Percentiles rank a stretch among this genome's conserved stretches.
phyloP scores from a whole-genome alignment of 345 rosid genomes.

The Acer saccharum region DNA sequence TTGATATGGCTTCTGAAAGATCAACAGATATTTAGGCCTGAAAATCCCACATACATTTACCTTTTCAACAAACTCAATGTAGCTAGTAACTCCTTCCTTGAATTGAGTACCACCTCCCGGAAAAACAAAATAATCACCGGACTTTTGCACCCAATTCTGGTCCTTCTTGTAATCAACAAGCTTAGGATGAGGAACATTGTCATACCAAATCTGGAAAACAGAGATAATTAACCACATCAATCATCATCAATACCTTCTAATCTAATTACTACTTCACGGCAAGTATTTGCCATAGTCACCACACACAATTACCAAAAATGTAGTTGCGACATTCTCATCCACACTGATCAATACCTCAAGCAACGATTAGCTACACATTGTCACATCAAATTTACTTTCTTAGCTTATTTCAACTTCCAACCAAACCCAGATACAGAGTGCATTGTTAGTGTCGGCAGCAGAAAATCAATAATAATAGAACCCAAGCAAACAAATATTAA shows the following conservation, averaged over 20 bases:
- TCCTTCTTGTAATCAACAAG: slow-evolving; percentile 96
- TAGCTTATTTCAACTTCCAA: no score
- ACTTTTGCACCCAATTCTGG: slow-evolving; percentile 83
- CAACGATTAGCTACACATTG: not conserved
- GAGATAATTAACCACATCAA: slow-evolving; percentile 1
- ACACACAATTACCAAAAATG: not conserved
- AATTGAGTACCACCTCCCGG: slow-evolving; percentile 99
- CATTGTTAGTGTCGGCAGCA: no score
- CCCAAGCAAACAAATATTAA: no score
- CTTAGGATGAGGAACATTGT: slow-evolving; percentile 91
- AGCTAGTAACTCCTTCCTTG: slow-evolving; percentile 73
- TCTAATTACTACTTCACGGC: not conserved
- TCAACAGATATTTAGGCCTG: no score
- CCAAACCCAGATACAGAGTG: no score
- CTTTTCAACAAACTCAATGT: slow-evolving; percentile 64
- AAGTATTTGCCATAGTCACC: not conserved
- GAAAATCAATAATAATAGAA: no score
- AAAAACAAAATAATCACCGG: slow-evolving; percentile 65
- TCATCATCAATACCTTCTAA: not conserved
- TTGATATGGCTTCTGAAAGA: no score
- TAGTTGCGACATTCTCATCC: not conserved
- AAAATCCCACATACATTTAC: slow-evolving; percentile 26
- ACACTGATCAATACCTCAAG: not conserved
- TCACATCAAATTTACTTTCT: no score
- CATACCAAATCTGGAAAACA: slow-evolving; percentile 67